Evolutionary conservation across 805 yeast species (phyloP), one percentile per base, ranked within the genome.

Genomic region (Wickerhamiella azyma): DNA sequence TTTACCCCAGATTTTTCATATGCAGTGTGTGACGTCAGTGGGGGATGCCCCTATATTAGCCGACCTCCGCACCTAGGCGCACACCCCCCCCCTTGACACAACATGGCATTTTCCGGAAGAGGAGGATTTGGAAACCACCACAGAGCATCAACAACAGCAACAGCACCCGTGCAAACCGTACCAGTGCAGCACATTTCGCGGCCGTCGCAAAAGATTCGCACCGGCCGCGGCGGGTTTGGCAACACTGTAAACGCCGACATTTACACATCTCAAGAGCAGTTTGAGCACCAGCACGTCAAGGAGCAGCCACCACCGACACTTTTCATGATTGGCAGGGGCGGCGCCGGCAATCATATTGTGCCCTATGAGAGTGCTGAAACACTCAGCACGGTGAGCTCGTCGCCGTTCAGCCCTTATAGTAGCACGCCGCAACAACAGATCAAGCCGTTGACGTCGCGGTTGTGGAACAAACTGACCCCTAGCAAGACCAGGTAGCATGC

Each of bases 151-250:
- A 24, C 45, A 3, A 30, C 16, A 19, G 11, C 37, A 30, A 19
- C 18, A n/a, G 17, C 45, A 3, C 41, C 30, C 24, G 42, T 29
- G 13, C 33, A 50, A 19, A 56, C 58, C 10, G 65, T 66, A 2
- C 67, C 67, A 8, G 58, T 64, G 26, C 64, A 62, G 50, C 58
- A 56, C 40, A 59, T 62, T 41, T 43, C 59, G 6, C 56, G 63
- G 17, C 66, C 67, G 9, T 42, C 32, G 11, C 59, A 64, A 49
- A 53, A 54, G 13, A 63, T 61, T 52, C 54, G 57, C 21, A 53
- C 64, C 21, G 67, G 67, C 26, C 56, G 67, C 19, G 67, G 67
- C n/a, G 67, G 67, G 36, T 62, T 55, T 36, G 67, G 67, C 11
- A 63, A 63, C 54, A 53, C 55, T 17, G 55, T 60, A 21, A 54